Base-by-base conservation (phyloP, 768 basidiomycete genomes). In the Gymnopilus dilepis region DNA sequence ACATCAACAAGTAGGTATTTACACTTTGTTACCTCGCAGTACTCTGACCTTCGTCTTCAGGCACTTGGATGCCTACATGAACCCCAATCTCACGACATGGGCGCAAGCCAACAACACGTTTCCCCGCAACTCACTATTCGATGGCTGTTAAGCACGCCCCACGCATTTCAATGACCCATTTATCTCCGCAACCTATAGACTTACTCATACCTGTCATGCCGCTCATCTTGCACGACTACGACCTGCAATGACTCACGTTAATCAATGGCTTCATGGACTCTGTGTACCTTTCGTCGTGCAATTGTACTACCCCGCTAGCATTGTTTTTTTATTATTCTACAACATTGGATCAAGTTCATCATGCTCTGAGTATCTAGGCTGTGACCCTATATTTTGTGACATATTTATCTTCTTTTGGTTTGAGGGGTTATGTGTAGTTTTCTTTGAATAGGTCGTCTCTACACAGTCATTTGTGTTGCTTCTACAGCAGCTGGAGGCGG, bases 11-110 rank as follows among this genome's bases (percentile, higher is more conserved):
- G 91, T 89, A 66, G 37, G 81, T 71, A 48, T 31, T 41, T 50
- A n/a, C 41, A 9, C 9, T 17, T 7, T 57, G 26, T 41, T 30
- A 52, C 22, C 3, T 58, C n/a, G n/a, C n/a, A 1, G 4, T 43
- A 51, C 38, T 4, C 40, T 45, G 50, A 34, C 56, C 54, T 24
- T 37, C 53, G 34, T 41, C 59, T 48, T 15, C 54, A 82, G 82
- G 42, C 83, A 84, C 64, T 56, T 79, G 4, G 59, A 69, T 37
- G 82, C 90, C 54, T 97, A 95, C 70, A 80, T 75, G 56, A 87
- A 97, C 71, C 80, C 94, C 19, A 95, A 97, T 70, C 74, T 93
- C 43, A 96, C 95, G 28, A 91, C 90, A 48, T 97, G 95, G 95
- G 80, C 77, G 2, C 81, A 85, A 65, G 94, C 88, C 1, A 91